Base-by-base conservation (phyloP, 352 stramenopile species). In the Globisporangium recalcitrans region DNA sequence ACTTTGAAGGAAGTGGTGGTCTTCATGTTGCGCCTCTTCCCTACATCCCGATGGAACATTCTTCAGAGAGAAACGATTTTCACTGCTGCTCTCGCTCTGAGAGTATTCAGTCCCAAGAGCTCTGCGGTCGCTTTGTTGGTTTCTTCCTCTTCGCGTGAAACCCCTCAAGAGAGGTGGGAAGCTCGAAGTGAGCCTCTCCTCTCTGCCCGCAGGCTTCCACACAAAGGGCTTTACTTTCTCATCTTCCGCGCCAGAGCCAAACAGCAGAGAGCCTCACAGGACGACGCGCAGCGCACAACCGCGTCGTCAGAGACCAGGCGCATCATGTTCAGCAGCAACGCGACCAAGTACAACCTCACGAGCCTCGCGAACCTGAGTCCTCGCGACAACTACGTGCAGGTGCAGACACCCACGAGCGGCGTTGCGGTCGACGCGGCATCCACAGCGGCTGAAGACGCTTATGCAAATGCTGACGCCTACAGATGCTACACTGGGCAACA, bases 321-420 rank as follows among this genome's bases (percentile, higher is more conserved):
- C 47, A 52, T 29, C 24, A 58, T 58, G 52, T 46, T 58, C 31
- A 40, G 52, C 29, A 58, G 10, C 52, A 60, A 21, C 24, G n/a
- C 9, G 19, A 58, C 14, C 36, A 58, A 58, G 10, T 60, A 60
- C n/a, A 46, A 29, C 34, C 32, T 60, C 19, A 24, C 54, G 21
- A 49, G 53, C 11, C 53, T 59, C 34, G 53, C 36, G 21, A 60
- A 60, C 36, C 40, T 60, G 21, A 60, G 54, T 51, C 54, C 54
- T 7, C 24, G 38, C 19, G 36, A 60, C 34, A 60, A 51, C 22
- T 60, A 51, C 54, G 54, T 60, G 54, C 21, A 31, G 16, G 42
- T 60, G 16, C 54, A 60, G 36, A 60, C 54, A 0, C 54, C 54
- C 19, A 36, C 26, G 14, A 36, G 54, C 19, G 36, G 22, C 16